These are phyloP conservation scores for Trichoderma breve DNA, from an alignment of 2,329 filamentous ascomycete species.

Conservation along the genomic window DNA sequence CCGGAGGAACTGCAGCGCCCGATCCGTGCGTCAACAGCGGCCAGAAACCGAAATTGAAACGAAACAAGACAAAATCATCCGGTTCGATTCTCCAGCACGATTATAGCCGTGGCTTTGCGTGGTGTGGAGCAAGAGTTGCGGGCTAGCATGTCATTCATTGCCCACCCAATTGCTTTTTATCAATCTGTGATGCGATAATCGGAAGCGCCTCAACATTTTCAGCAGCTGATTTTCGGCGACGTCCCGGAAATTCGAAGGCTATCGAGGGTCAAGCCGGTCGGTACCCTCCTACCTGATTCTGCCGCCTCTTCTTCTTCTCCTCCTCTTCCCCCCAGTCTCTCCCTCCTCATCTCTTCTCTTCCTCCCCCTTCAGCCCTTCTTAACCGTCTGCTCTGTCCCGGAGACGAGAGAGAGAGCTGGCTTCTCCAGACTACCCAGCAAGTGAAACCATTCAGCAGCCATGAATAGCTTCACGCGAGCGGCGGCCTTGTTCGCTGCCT, in stretches of 20 bases:
- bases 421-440: background rate
- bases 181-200: slow-evolving; percentile 18
- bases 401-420: background rate
- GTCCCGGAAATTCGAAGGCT: background rate
- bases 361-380: background rate
- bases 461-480: slow-evolving; percentile 24
- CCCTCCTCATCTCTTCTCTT: background rate
- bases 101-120: background rate
- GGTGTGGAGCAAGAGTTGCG: background rate
- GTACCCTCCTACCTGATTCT: background rate
- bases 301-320: background rate
- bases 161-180: slow-evolving; percentile 9
- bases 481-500: slow-evolving; percentile 22
- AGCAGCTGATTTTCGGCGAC: background rate
- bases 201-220: background rate
- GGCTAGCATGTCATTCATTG: background rate
- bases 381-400: background rate
- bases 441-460: background rate
- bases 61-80: slow-evolving; percentile 1
- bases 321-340: background rate
- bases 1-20: slow-evolving; percentile 15
- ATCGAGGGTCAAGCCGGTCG: background rate
- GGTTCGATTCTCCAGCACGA: background rate
- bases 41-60: background rate
- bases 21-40: background rate